A percentile compares a stretch with the other conserved stretches of the same genome.
Conservation (phyloP, 164 flowering plant species). For the Tetrastigma voinierianum region DNA sequence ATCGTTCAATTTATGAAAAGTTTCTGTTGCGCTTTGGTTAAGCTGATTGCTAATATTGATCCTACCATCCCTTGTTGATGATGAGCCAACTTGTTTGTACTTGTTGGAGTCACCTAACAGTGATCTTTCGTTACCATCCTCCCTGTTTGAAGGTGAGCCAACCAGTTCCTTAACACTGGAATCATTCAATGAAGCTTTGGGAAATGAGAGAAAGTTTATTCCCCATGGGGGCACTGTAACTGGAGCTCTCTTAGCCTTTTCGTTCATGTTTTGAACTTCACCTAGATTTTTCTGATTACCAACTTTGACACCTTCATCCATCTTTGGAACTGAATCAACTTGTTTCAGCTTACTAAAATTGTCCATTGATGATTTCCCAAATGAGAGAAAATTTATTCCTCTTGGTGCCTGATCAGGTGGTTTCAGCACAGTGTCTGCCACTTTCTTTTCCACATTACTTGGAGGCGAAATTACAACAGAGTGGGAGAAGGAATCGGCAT, state of each 20-base stretch:
- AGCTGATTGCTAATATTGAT: conserved; percentile 3
- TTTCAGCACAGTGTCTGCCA: conserved; percentile 15
- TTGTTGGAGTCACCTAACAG: neutral
- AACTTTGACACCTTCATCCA: conserved; percentile 11
- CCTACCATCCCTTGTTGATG: neutral
- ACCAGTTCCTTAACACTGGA: conserved; percentile 11
- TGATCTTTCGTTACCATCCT: neutral
- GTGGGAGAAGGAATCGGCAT: conserved; percentile 9
- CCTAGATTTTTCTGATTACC: conserved; percentile 7
- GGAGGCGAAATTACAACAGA: conserved; percentile 15
- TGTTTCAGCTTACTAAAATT: conserved; percentile 17
- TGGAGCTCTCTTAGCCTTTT: conserved; percentile 13
- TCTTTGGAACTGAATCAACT: conserved; percentile 12
- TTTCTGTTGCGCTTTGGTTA: neutral
- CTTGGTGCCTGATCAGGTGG: conserved; percentile 39
- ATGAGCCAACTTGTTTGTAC: neutral
- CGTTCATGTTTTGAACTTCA: conserved; percentile 18
- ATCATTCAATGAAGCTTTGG: conserved; percentile 16
- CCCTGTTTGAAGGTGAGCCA: conserved; percentile 3
- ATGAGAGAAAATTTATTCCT: conserved; percentile 47
- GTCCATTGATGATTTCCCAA: conserved; percentile 24
- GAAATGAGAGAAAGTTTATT: conserved; percentile 44
- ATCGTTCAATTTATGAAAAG: neutral
- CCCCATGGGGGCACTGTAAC: conserved; percentile 34
- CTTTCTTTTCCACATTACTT: conserved; percentile 19